Evolutionary conservation across 2,329 filamentous ascomycete species (phyloP).

Genomic region (Clarireedia paspali): DNA sequence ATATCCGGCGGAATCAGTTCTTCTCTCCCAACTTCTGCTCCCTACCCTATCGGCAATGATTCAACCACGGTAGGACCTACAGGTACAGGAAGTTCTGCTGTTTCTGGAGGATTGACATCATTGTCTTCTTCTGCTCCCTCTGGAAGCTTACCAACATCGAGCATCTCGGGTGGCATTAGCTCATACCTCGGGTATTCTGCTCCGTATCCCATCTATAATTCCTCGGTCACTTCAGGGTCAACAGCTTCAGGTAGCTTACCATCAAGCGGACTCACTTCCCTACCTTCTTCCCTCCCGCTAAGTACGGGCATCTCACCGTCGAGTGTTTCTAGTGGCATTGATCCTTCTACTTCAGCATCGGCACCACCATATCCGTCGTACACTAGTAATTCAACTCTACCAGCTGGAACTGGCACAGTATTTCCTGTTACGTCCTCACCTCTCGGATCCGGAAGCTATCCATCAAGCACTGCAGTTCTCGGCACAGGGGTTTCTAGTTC

Average conservation of each 20-base stretch:
- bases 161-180: not conserved
- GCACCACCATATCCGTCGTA: conserved; percentile 2
- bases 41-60: conserved; percentile 11
- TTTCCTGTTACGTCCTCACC: not conserved
- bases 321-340: not conserved
- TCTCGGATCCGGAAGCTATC: conserved; percentile 1
- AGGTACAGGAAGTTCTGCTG: not conserved
- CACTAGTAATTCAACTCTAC: conserved; percentile 1
- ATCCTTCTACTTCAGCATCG: not conserved
- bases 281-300: not conserved
- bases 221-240: conserved; percentile 1
- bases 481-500: conserved; percentile 9
- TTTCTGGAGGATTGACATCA: not conserved
- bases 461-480: conserved; percentile 2
- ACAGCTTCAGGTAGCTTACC: conserved; percentile 7
- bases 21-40: conserved; percentile 6
- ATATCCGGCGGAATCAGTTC: conserved; percentile 4
- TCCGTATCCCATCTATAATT: conserved; percentile 9
- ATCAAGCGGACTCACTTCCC: not conserved
- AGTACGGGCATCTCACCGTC: conserved; percentile 6
- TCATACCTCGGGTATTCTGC: not conserved
- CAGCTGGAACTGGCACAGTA: not conserved
- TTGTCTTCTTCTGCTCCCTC: not conserved
- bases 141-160: conserved; percentile 1
- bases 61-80: conserved; percentile 7